phyloP scores from a whole-genome alignment of 352 stramenopile genomes.

The Phytophthora pluvialis region DNA sequence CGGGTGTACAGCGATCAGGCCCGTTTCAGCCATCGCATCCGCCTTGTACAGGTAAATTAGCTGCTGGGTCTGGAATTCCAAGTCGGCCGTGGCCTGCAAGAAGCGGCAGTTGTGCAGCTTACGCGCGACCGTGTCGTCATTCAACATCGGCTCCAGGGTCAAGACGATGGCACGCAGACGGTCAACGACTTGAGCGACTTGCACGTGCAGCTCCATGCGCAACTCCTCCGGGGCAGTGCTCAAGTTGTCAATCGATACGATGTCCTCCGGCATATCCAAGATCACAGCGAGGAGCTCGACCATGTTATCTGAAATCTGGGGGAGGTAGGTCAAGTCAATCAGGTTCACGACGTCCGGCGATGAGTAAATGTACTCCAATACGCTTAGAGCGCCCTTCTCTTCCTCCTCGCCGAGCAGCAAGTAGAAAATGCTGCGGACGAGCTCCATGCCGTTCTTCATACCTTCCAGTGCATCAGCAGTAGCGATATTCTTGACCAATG shows the following conservation, averaged over 20 bases:
- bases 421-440: conserved; percentile 74
- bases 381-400: conserved; percentile 49
- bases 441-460: conserved; percentile 58
- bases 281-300: conserved; percentile 79
- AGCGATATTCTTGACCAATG: conserved; percentile 66
- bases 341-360: conserved; percentile 59
- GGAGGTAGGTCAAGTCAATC: conserved; percentile 69
- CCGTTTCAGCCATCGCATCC: conserved; percentile 62
- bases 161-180: conserved; percentile 50
- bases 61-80: conserved; percentile 76
- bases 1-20: conserved; percentile 53
- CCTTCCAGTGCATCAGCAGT: conserved; percentile 68
- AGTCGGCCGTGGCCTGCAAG: conserved; percentile 55
- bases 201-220: conserved; percentile 70
- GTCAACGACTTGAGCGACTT: conserved; percentile 70
- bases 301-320: conserved; percentile 65
- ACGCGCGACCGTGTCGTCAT: conserved; percentile 50
- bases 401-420: conserved; percentile 70
- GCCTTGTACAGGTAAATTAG: conserved; percentile 75
- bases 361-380: conserved; percentile 72
- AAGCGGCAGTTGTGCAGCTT: conserved; percentile 72
- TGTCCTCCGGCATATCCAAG: conserved; percentile 82
- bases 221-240: conserved; percentile 47
- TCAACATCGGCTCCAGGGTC: conserved; percentile 65
- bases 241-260: conserved; percentile 53